Evolutionary conservation across 495 filamentous ascomycete species (phyloP).

Genomic region (Annulohypoxylon nitens): DNA sequence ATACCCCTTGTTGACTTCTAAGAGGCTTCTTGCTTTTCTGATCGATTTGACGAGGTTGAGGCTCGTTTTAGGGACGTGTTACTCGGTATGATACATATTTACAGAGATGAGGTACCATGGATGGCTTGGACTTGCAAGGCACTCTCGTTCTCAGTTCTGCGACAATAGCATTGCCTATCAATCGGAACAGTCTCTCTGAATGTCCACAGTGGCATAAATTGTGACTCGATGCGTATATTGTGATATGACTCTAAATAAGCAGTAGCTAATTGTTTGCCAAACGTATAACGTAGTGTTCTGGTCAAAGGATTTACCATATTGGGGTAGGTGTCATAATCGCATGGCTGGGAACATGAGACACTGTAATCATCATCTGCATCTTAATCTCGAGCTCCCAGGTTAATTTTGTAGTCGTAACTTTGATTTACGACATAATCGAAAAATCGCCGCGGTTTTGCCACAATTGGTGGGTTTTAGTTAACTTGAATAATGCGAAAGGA

Average conservation of each 20-base stretch:
- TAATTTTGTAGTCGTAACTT: not conserved
- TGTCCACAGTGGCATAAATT: slow-evolving; percentile 1
- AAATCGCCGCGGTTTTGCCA: not conserved
- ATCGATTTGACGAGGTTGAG: slow-evolving; percentile 23
- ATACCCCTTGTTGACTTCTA: slow-evolving; percentile 51
- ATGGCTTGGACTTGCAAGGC: slow-evolving; percentile 35
- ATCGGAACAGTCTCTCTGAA: slow-evolving; percentile 42
- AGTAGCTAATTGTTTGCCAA: not conserved
- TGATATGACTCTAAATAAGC: slow-evolving; percentile 17
- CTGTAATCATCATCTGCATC: not conserved
- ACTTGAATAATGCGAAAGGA: not conserved
- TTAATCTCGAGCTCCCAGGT: not conserved
- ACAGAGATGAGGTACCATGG: slow-evolving; percentile 38
- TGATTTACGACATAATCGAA: not conserved
- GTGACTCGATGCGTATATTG: not conserved
- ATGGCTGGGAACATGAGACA: not conserved
- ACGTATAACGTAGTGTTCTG: not conserved
- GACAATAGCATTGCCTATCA: slow-evolving; percentile 32
- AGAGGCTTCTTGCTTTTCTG: slow-evolving; percentile 38
- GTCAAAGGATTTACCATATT: not conserved
- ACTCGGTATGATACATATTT: slow-evolving; percentile 23
- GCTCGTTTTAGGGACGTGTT: slow-evolving; percentile 21
- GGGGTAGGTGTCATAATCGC: not conserved
- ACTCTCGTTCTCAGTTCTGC: slow-evolving; percentile 46
- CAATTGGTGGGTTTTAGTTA: slow-evolving; percentile 2